Evolutionary conservation across 805 yeast species (phyloP), one percentile per base, ranked within the genome.

Genomic region (Candida caryicola): DNA sequence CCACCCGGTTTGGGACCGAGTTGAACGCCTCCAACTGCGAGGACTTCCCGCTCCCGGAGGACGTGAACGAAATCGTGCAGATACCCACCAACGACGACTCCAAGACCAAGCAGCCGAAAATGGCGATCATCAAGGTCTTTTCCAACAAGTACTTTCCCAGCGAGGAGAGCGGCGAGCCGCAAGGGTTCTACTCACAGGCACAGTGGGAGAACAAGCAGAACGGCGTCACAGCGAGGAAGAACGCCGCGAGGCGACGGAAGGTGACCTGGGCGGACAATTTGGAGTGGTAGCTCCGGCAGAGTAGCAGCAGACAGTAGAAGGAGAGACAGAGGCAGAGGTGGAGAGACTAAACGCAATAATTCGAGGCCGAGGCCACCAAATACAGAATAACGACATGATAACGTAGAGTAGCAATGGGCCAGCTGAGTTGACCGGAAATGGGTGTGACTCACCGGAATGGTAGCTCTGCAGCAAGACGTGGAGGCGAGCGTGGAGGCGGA

Each of bases 1-100:
- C 86, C 7, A 81, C 86, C 2, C 74, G 71, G 46, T 81, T 76
- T 57, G 88, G 85, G 2, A 81, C 87, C 1, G 85, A 81, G 53
- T 65, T 81, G 40, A 81, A 81, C 52, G 71, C 85, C 0, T 68
- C 74, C 26, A 80, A 79, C 49, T 70, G 82, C 41, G 76, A 73
- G 43, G 85, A 82, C 6, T 74, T 81, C 33, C 80, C 81, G 9
- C 55, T 81, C 13, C 88, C 86, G 0, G 79, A 73, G 40, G 71
- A 69, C 38, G 62, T 65, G 2, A 72, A 75, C 40, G 85, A 80
- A 50, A 62, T 76, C 14, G 84, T 80, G 4, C 78, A 78, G 26
- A 78, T 80, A 13, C 85, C 85, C 14, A 67, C 74, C 29, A 66
- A 68, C 37, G 58, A 53, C 27, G 45, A 41, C 14, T 34, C 47